Percentiles rank a stretch among this genome's conserved stretches.
Conservation (phyloP, 192 early-diverging fungal genomes). For the Entophlyctis helioformis region DNA sequence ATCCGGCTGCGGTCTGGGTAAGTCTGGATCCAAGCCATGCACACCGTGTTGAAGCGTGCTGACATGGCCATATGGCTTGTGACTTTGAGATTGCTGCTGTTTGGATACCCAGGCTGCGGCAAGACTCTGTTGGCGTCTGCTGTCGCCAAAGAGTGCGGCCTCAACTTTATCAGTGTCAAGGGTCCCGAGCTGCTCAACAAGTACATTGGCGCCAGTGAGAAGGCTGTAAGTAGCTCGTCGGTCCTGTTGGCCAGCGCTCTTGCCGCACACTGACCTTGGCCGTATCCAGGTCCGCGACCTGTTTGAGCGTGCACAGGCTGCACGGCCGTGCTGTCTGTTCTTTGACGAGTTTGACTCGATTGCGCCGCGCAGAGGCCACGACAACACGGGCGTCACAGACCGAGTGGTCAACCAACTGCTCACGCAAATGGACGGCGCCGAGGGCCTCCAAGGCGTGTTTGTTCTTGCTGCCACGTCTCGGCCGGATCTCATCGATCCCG, state of each 20-base stretch:
- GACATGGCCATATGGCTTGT: no score
- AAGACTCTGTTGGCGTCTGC: conserved; percentile 94
- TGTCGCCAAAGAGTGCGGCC: conserved; percentile 89
- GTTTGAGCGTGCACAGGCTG: conserved; percentile 86
- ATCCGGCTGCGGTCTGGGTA: conserved; percentile 83
- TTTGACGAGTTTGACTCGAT: conserved; percentile 99
- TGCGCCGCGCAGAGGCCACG: conserved; percentile 92
- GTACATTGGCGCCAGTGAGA: conserved; percentile 97
- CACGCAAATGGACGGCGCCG: conserved; percentile 98
- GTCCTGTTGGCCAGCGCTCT: background rate
- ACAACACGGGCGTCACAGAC: conserved; percentile 97
- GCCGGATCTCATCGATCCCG: conserved; percentile 78
- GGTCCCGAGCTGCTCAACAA: conserved; percentile 97
- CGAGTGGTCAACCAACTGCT: conserved; percentile 97
- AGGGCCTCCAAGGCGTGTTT: conserved; percentile 90
- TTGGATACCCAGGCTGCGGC: conserved; percentile 97
- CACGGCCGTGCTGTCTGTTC: conserved; percentile 89
- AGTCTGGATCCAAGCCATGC: no score
- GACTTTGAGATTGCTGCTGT: conserved; percentile 71
- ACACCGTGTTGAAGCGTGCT: no score
- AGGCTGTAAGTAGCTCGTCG: conserved; percentile 43
- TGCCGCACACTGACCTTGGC: background rate
- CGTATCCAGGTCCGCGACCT: conserved; percentile 70
- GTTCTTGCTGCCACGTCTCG: conserved; percentile 88
- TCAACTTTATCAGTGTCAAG: conserved; percentile 95